Base-by-base conservation (phyloP, 179 eudicot species). In the Silene noctiflora region DNA sequence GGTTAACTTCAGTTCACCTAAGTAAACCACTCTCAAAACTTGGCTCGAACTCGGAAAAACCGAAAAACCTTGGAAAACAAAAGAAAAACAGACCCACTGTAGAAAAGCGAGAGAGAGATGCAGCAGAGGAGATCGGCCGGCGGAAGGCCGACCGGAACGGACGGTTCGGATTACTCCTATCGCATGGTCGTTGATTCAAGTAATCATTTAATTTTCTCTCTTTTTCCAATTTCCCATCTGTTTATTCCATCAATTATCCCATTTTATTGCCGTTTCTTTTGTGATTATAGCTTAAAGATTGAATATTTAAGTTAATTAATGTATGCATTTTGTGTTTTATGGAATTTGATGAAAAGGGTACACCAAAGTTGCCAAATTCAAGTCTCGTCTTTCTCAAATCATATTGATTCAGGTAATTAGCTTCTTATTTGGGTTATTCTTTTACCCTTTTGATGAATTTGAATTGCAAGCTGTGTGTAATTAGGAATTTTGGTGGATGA, bases 121-220 rank as follows among this genome's bases (percentile, higher is more conserved):
- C 84, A 87, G 79, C 93, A 84, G 75, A 87, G 96, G 66, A 84
- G 86, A 79, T 59, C 85, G 0, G 70, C 69, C 21, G 22, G 73
- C 39, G 88, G 81, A 10, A 81, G 98, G 59, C 98, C 97, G n/a
- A 74, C 87, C 1, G 98, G 98, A 78, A 92, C 97, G 8, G 97
- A 94, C 59, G 99, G 97, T 48, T 95, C 88, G 8, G 96, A 93
- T 86, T 95, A 78, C 82, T 93, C 99, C 29, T 93, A 82, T 48
- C 91, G 97, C 66, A 95, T 95, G 99, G 93, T 93, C 69, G 93
- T 95, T 46, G 97, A 95, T 75, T 87, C 93, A 61, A 89, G 97
- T 95, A 88, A 58, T 83, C 31, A 12, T 14, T 42, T 44, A 25
- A 6, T n/a, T 14, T 35, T 17, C 25, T 58, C 58, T 20, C 31